phyloP scores from a whole-genome alignment of 257 asterid genomes.

The Jacaranda mimosifolia region DNA sequence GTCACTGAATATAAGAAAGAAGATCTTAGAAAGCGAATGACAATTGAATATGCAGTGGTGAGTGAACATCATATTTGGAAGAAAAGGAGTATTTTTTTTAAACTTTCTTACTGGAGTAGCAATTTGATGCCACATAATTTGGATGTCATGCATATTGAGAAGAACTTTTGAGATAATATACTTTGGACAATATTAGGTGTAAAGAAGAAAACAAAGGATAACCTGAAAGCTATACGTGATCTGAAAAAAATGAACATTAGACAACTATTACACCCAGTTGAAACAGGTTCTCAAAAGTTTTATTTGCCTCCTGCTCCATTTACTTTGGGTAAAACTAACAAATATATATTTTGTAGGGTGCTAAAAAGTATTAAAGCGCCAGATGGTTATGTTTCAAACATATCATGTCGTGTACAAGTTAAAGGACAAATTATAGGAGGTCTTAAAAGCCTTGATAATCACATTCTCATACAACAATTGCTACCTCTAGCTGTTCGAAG shows the following conservation, averaged over 20 bases:
- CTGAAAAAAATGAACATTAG: background rate
- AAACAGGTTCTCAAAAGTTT: too few species aligned
- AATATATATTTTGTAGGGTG: too few species aligned
- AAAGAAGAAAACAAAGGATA: background rate
- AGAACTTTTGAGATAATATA: too few species aligned
- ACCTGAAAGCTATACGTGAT: background rate
- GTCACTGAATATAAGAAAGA: background rate
- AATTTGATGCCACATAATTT: too few species aligned
- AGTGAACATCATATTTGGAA: background rate
- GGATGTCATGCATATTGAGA: too few species aligned
- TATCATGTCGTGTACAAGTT: background rate
- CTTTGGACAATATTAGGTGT: too few species aligned
- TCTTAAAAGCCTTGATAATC: background rate
- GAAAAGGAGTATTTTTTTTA: background rate
- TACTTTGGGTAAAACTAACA: too few species aligned
- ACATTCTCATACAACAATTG: background rate
- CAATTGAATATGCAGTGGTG: background rate
- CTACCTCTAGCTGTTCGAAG: background rate
- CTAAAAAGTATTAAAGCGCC: too few species aligned
- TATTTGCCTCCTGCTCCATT: too few species aligned
- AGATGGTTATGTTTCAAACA: too few species aligned
- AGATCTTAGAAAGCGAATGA: background rate
- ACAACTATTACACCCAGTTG: background rate
- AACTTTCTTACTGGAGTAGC: too few species aligned
- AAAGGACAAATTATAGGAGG: background rate